Evolutionary conservation across 1,284 basidiomycete genomes (phyloP).

Genomic region (Ganoderma boninense): DNA sequence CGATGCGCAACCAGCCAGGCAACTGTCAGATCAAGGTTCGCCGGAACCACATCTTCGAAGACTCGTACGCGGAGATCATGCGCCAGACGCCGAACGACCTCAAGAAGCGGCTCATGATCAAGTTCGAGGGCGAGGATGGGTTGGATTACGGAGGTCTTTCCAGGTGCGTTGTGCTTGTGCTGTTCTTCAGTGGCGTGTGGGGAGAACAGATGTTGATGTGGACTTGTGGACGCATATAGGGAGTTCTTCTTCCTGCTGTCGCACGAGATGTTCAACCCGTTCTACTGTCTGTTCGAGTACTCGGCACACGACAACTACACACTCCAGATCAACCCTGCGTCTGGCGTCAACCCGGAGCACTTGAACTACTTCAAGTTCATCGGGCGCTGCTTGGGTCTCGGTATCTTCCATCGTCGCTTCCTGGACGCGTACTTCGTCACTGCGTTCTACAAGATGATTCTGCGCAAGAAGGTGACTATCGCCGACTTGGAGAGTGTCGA

Average conservation of each 20-base stretch:
- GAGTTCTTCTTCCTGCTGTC: conserved; percentile 99
- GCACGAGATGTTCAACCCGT: conserved; percentile 99
- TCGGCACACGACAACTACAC: conserved; percentile 99
- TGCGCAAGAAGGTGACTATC: conserved; percentile 87
- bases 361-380: conserved; percentile 99
- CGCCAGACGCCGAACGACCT: conserved; percentile 92
- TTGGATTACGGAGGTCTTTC: conserved; percentile 98
- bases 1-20: conserved; percentile 87
- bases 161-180: conserved; percentile 58
- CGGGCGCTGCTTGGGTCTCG: conserved; percentile 91
- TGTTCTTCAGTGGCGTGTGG: background rate
- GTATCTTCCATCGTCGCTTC: conserved; percentile 99
- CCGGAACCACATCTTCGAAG: conserved; percentile 94
- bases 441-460: conserved; percentile 99
- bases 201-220: background rate
- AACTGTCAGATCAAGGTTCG: conserved; percentile 98
- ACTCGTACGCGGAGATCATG: conserved; percentile 97
- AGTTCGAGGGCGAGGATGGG: conserved; percentile 98
- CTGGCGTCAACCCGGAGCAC: conserved; percentile 98
- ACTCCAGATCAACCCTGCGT: conserved; percentile 97
- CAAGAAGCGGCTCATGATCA: conserved; percentile 98
- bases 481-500: conserved; percentile 93
- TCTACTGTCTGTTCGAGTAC: conserved; percentile 99
- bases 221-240: conserved; percentile 51
- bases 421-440: conserved; percentile 99